A percentile compares a stretch with the other conserved stretches of the same genome.
Conservation (phyloP, 768 basidiomycete species). For the Sporobolomyces phaffii region DNA sequence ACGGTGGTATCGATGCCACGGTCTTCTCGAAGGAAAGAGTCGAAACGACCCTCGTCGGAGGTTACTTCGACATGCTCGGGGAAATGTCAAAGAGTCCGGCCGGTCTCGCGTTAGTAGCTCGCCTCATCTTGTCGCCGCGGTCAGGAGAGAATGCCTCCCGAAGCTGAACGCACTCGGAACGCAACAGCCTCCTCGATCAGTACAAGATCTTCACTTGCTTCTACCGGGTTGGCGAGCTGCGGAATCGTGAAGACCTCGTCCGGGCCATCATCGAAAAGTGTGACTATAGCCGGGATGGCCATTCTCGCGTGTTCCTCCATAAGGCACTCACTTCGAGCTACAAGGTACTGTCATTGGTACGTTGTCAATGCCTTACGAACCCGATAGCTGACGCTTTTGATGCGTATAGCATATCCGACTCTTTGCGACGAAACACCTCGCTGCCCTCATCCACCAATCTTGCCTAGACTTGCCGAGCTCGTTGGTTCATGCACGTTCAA, state of each 20-base stretch:
- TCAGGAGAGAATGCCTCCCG: too few species aligned
- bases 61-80: constrained; percentile 94
- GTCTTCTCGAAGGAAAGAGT: constrained; percentile 74
- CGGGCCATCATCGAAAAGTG: constrained; percentile 83
- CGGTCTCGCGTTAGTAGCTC: constrained; percentile 68
- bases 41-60: constrained; percentile 73
- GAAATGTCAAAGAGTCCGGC: constrained; percentile 79
- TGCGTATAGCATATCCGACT: constrained; percentile 79
- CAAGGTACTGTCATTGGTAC: constrained; percentile 65
- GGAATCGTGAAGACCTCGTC: constrained; percentile 84
- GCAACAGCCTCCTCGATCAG: constrained; percentile 81
- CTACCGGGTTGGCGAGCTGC: constrained; percentile 86
- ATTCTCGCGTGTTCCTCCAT: constrained; percentile 83
- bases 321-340: constrained; percentile 93
- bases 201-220: constrained; percentile 91
- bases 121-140: constrained; percentile 43
- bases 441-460: constrained; percentile 64
- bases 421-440: constrained; percentile 81
- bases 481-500: constrained; percentile 32
- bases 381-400: too few species aligned
- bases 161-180: too few species aligned
- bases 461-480: constrained; percentile 28
- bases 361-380: too few species aligned
- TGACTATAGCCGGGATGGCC: constrained; percentile 84
- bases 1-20: constrained; percentile 36